Base-by-base conservation (phyloP, 2,329 filamentous ascomycete genomes). In the Fonsecaea monophora region DNA sequence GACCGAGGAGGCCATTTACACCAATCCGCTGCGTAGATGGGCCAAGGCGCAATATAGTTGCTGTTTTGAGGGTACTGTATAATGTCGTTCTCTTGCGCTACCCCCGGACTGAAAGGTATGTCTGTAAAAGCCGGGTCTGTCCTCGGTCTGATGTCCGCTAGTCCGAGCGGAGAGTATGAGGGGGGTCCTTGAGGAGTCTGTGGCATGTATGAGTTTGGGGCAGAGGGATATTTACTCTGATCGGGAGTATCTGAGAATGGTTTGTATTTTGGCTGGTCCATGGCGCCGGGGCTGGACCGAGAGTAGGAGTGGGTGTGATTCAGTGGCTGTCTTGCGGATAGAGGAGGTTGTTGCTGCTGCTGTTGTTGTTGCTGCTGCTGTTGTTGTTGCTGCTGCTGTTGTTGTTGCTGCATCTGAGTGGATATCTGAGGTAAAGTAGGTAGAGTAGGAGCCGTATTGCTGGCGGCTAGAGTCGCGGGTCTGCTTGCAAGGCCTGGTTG, bases 11-110 rank as follows among this genome's bases (percentile, higher is more conserved):
- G 88, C 94, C 95, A 99, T 80, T 99, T 99, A 83, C 95, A 99
- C 95, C 95, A 99, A 81, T 99, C 95, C 74, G 96, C 94, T 12
- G 95, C 94, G 78, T 98, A 99, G 63, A 96, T 89, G 13, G 93
- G 90, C 92, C 95, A 99, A 0, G 94, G 94, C 4, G 94, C 93
- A 70, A 96, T 82, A 76, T 97, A 97, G 77, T 94, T 97, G 83
- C 92, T 96, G 70, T 94, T 96, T 5, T 76, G 91, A 79, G 76
- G 90, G 78, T 79, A 87, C 82, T 69, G 87, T 77, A 76, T 87
- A 86, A 87, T 86, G 60, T 88, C 83, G 74, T 93, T 91, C 75
- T 90, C 90, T 60, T 86, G 84, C 71, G 78, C 83, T 78, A 79
- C 78, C 53, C 82, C 82, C 2, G 84, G 82, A 37, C 89, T 89